Base-by-base conservation (phyloP, 2,329 filamentous ascomycete genomes). In the Hortaea werneckii region DNA sequence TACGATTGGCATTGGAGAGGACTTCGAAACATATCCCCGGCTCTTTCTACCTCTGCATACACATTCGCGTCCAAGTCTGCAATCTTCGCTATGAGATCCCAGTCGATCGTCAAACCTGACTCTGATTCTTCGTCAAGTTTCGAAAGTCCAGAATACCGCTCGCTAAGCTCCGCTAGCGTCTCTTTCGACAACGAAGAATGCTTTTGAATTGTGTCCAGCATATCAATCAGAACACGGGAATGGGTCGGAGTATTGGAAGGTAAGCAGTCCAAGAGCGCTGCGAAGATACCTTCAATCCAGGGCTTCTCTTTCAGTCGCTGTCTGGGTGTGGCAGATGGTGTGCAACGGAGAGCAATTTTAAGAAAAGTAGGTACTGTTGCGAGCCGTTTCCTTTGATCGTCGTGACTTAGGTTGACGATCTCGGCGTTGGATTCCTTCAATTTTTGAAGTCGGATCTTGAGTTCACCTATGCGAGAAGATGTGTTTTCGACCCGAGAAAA, bases 271-370 rank as follows among this genome's bases (percentile, higher is more conserved):
- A 58, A 51, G 6, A 72, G 57, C 1, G 61, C 59, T 5, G 57
- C 46, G 41, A 72, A 67, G 6, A 67, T 54, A 9, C 59, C 56
- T 43, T 73, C 67, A 7, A 72, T 57, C 71, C 71, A 74, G 4
- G 69, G 64, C 35, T 57, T 59, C 49, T 72, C 69, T 6, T 61
- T 55, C 7, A 63, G 53, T 20, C 62, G 65, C 46, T 64, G 62
- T 45, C 64, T 67, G 6, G 66, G 64, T 3, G 65, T 70, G 12
- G 60, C 61, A 3, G 62, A 63, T 26, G 66, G 62, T 5, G 64
- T 65, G 29, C 62, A 65, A 32, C 67, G 64, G 6, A 73, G 59
- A 5, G 65, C 62, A 34, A 73, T 50, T 38, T 69, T 63, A 4
- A 73, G 55, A 11, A 74, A 48, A 5, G 48, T 26, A 2, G 55